phyloP scores from a whole-genome alignment of 2,329 filamentous ascomycete genomes.

The Kalaharituber pfeilii region DNA sequence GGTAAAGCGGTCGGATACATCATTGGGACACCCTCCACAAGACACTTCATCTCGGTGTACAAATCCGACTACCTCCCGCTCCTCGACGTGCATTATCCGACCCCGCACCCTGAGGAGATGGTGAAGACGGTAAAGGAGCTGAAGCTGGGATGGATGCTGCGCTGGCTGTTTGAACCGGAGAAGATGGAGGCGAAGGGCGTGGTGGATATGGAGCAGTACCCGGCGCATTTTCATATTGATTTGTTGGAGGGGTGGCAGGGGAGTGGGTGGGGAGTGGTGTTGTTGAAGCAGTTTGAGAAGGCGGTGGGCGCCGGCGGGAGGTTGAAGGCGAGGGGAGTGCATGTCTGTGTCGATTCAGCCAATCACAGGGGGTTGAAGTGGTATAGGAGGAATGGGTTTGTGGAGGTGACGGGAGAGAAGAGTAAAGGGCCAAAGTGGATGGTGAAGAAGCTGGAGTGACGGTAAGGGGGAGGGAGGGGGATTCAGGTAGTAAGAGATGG shows the following conservation, averaged over 20 bases:
- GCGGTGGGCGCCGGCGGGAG: slow-evolving; percentile 13
- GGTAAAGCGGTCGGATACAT: slow-evolving; percentile 27
- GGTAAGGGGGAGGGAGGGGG: not conserved
- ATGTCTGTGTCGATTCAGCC: slow-evolving; percentile 26
- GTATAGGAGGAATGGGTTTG: slow-evolving; percentile 12
- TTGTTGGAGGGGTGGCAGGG: slow-evolving; percentile 25
- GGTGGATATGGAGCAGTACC: slow-evolving; percentile 20
- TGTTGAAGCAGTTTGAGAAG: slow-evolving; percentile 23
- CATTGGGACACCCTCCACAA: slow-evolving; percentile 25
- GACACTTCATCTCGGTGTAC: slow-evolving; percentile 23
- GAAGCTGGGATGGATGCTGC: slow-evolving; percentile 12
- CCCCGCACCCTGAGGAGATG: slow-evolving; percentile 3
- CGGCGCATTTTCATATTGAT: slow-evolving; percentile 28
- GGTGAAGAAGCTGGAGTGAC: slow-evolving; percentile 9
- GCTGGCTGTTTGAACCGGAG: not conserved
- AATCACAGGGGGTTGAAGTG: slow-evolving; percentile 22
- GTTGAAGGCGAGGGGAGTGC: slow-evolving; percentile 22
- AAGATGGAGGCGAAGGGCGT: slow-evolving; percentile 7
- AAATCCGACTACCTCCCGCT: slow-evolving; percentile 21
- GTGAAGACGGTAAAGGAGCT: slow-evolving; percentile 10
- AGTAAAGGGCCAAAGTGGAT: slow-evolving; percentile 11
- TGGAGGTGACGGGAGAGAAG: slow-evolving; percentile 7
- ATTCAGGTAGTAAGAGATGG: too few relatives aligned
- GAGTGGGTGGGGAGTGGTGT: slow-evolving; percentile 23
- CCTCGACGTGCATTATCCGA: slow-evolving; percentile 15